A percentile compares a stretch with the other conserved stretches of the same genome.
Evolutionary conservation across 805 yeast genomes (phyloP).

Genomic region (Candida michaelii): DNA sequence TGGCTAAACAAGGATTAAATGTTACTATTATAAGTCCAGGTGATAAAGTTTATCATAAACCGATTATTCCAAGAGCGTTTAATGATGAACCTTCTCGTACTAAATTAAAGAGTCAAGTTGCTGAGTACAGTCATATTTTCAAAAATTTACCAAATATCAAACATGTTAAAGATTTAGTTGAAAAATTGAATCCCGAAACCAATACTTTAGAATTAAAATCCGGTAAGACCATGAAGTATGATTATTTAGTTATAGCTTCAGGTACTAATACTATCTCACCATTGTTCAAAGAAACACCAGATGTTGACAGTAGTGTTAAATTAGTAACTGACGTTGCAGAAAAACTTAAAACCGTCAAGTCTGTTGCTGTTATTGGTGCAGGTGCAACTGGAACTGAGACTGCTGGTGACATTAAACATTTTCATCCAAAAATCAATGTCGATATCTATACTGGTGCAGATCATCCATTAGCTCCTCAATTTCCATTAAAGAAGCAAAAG

Average conservation of each 20-base stretch:
- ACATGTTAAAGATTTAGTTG: slow-evolving; percentile 26
- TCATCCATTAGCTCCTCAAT: slow-evolving; percentile 17
- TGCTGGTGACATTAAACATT: slow-evolving; percentile 35
- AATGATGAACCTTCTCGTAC: too few species aligned
- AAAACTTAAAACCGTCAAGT: slow-evolving; percentile 21
- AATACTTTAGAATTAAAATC: slow-evolving; percentile 18
- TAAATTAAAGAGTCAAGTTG: too few species aligned
- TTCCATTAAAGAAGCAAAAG: slow-evolving; percentile 12
- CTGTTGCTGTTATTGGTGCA: slow-evolving; percentile 40
- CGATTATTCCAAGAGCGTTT: slow-evolving; percentile 34
- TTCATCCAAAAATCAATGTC: slow-evolving; percentile 18
- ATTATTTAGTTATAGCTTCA: slow-evolving; percentile 35
- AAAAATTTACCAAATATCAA: slow-evolving; percentile 11
- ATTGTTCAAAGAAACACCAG: slow-evolving; percentile 27
- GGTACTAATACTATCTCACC: slow-evolving; percentile 25
- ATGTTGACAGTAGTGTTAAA: slow-evolving; percentile 16
- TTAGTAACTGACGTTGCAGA: slow-evolving; percentile 16
- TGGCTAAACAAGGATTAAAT: slow-evolving; percentile 13
- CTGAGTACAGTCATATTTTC: slow-evolving; percentile 20
- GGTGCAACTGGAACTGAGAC: slow-evolving; percentile 41
- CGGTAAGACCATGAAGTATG: slow-evolving; percentile 21
- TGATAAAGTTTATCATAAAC: slow-evolving; percentile 22
- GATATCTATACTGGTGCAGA: slow-evolving; percentile 26
- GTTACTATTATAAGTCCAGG: slow-evolving; percentile 21
- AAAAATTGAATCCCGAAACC: slow-evolving; percentile 24